A percentile compares a stretch with the other conserved stretches of the same genome.
These are phyloP conservation scores for Blastobotrys raffinosifermentans DNA, from an alignment of 1,139 yeast species.

Conservation along the genomic window DNA sequence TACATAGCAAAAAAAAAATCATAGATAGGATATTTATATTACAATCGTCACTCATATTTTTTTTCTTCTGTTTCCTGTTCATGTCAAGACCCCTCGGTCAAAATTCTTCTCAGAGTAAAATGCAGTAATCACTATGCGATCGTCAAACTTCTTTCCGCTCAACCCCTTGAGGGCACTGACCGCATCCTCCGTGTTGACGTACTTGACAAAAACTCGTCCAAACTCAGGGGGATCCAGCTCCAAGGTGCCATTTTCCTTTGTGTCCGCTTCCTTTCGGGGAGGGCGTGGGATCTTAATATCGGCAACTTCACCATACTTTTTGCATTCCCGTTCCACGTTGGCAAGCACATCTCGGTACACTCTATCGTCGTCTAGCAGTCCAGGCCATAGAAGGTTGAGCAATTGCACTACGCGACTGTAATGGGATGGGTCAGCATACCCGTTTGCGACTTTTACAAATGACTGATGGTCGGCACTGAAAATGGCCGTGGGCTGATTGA, in stretches of 20 bases:
- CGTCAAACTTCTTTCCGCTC: conserved; percentile 65
- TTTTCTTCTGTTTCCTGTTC: no score
- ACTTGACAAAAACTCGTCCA: conserved; percentile 70
- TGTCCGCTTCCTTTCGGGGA: background rate
- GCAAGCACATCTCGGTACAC: conserved; percentile 46
- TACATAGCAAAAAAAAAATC: background rate
- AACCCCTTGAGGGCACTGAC: conserved; percentile 53
- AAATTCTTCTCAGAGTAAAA: conserved; percentile 55
- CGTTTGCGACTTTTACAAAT: no score
- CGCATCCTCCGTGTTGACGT: conserved; percentile 48
- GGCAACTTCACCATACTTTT: conserved; percentile 47
- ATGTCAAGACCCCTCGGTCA: no score
- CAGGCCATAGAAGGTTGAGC: conserved; percentile 58
- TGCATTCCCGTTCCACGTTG: conserved; percentile 50
- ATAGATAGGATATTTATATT: background rate
- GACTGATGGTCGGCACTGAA: no score
- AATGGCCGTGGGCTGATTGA: conserved; percentile 26
- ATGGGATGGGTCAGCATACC: no score
- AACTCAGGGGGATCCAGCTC: conserved; percentile 47
- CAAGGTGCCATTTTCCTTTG: conserved; percentile 10
- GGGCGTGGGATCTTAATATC: conserved; percentile 66
- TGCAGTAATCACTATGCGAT: conserved; percentile 62
- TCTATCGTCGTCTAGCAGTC: conserved; percentile 52
- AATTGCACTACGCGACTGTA: conserved; percentile 60
- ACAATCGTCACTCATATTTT: no score